These are phyloP conservation scores for Ambrosiella beaveri DNA, from an alignment of 2,329 filamentous ascomycete genomes.

Conservation along the genomic window DNA sequence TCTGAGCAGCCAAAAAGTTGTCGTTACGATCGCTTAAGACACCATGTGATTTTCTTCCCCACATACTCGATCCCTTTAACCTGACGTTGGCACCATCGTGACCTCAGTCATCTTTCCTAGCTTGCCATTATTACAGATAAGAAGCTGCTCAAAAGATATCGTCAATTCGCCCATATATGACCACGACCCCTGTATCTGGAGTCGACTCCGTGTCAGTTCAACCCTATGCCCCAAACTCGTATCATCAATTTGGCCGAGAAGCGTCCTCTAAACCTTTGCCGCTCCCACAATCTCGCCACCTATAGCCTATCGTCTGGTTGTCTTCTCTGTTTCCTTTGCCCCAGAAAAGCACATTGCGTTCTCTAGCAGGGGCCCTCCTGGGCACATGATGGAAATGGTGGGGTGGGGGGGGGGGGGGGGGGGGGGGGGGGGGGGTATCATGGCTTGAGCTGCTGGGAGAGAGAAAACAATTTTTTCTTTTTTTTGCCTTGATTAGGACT, in stretches of 20 bases:
- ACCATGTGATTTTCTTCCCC: neutral
- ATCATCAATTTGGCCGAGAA: constrained; percentile 3
- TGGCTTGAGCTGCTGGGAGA: neutral
- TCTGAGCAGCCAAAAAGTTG: neutral
- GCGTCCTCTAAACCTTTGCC: neutral
- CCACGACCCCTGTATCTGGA: neutral
- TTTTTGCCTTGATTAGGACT: neutral
- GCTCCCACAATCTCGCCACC: constrained; percentile 1
- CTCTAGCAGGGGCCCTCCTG: neutral
- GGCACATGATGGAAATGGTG: constrained; percentile 10
- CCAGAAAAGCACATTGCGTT: constrained; percentile 3
- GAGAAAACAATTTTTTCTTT: neutral
- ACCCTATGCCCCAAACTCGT: neutral
- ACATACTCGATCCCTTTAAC: neutral
- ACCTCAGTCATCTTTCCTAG: too few species aligned
- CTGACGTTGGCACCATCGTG: too few species aligned
- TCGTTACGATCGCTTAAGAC: neutral
- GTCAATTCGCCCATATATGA: neutral
- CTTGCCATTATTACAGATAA: too few species aligned
- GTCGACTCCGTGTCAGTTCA: too few species aligned
- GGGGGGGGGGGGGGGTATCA: neutral
- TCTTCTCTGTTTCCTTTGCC: neutral
- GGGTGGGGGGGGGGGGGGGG: neutral
- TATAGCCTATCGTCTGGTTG: neutral
- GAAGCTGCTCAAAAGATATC: too few species aligned